A percentile compares a stretch with the other conserved stretches of the same genome.
Conservation (phyloP, 176 grass and related monocot species). For the Poa annua region DNA sequence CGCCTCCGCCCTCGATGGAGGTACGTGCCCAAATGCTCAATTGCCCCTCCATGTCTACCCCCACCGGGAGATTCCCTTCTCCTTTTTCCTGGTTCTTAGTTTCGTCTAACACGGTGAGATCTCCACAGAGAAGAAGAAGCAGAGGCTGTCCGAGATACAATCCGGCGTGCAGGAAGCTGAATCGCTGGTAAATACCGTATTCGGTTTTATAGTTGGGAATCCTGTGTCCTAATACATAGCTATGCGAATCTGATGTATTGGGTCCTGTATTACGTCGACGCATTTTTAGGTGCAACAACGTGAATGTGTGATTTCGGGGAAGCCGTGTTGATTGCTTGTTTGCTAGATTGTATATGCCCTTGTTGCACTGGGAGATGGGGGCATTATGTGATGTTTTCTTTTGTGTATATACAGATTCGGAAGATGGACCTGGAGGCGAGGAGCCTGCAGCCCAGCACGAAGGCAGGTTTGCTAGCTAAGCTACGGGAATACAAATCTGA, state of each 20-base stretch:
- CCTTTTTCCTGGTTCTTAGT: not conserved
- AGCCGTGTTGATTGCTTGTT: not conserved
- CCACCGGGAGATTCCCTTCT: not conserved
- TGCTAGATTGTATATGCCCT: not conserved
- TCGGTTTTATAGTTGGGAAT: not conserved
- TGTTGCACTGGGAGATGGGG: not conserved
- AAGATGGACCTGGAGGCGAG: constrained; percentile 97
- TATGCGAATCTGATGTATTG: not conserved
- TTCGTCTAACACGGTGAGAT: constrained; percentile 40
- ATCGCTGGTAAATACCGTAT: constrained; percentile 59
- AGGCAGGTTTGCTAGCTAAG: constrained; percentile 78
- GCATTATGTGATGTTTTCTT: not conserved
- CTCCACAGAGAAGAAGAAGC: constrained; percentile 78
- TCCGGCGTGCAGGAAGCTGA: constrained; percentile 82
- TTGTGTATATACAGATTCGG: constrained; percentile 50
- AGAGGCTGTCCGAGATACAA: constrained; percentile 86
- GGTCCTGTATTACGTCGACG: constrained; percentile 6
- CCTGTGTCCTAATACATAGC: not conserved
- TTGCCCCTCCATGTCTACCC: not conserved
- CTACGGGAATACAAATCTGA: constrained; percentile 94
- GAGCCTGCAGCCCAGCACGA: constrained; percentile 81
- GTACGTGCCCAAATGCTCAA: constrained; percentile 18
- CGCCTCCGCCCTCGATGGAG: constrained; percentile 74
- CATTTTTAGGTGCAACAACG: not conserved
- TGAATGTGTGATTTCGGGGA: not conserved